Evolutionary conservation across 495 filamentous ascomycete species (phyloP), one percentile per base, ranked within the genome.

Genomic region (Talaromyces borbonicus): DNA sequence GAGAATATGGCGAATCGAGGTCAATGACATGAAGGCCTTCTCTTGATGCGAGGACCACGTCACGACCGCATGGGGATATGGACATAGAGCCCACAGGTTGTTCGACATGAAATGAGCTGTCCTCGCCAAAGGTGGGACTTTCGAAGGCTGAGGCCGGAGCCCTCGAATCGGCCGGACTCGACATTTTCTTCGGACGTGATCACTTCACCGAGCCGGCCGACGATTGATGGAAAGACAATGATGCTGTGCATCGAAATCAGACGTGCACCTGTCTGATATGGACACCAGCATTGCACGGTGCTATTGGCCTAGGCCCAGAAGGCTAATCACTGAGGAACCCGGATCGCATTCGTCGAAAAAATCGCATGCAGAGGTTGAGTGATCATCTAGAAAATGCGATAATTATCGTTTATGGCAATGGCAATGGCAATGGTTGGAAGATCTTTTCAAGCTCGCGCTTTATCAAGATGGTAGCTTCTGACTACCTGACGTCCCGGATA

Each of bases 11-110:
- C 11, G 80, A 89, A 65, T 97, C 90, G 33, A 97, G 75, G 52
- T 97, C 90, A 47, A 97, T 89, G 55, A 97, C 85, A 63, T 92
- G 83, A 26, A 97, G 77, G 20, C 90, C 90, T 51, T 90, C 69
- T 45, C 69, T 73, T 71, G 90, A 94, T 40, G 87, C 90, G 48
- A 97, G 72, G 9, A 92, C 90, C 16, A 97, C 80, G 72, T 97
- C 90, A 50, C 90, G 75, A 27, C 90, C 92, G 53, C 82, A 90
- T 9, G 90, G 90, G 1, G 90, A 95, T 61, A 97, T 95, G 22
- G 90, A 83, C 64, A 81, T 82, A 6, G 82, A 80, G 11, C 80
- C 79, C 32, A 84, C 78, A 12, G 82, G 75, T 46, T 84, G 87
- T 55, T 88, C 82, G 27, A 95, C 84, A 56, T 84, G 78, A 53